Percentiles rank a stretch among this genome's conserved stretches.
Conservation (phyloP, 257 asterid genomes). For the Paulownia fortunei region DNA sequence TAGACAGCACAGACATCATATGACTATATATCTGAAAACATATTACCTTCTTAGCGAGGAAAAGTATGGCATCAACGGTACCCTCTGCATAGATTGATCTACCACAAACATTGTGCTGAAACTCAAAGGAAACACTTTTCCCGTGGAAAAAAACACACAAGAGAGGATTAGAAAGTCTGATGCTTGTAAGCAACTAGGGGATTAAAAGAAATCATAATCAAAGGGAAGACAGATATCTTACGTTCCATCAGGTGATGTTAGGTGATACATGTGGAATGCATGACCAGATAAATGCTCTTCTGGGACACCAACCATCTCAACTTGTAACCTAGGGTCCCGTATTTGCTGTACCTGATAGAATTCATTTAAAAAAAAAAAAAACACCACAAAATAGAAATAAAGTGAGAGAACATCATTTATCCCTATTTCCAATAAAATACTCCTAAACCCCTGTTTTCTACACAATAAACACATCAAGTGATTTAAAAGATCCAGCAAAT, state of each 20-base stretch:
- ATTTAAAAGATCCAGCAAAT: slow-evolving; percentile 5
- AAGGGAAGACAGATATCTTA: slow-evolving; percentile 40
- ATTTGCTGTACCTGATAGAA: slow-evolving; percentile 65
- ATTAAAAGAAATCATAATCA: neutral
- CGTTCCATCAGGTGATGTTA: slow-evolving; percentile 91
- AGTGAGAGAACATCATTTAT: neutral
- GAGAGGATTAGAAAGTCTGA: slow-evolving; percentile 19
- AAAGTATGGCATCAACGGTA: slow-evolving; percentile 90
- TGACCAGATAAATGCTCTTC: slow-evolving; percentile 87
- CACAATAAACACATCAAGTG: neutral
- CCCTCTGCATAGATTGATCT: slow-evolving; percentile 99
- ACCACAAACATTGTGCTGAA: slow-evolving; percentile 97
- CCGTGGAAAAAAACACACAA: slow-evolving; percentile 23
- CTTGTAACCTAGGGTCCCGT: slow-evolving; percentile 81
- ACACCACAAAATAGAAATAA: neutral
- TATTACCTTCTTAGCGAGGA: slow-evolving; percentile 85
- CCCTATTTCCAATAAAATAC: neutral
- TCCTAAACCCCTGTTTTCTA: neutral
- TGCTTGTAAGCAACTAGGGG: slow-evolving; percentile 12
- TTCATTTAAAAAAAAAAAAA: slow-evolving; percentile 10
- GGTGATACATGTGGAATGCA: slow-evolving; percentile 92
- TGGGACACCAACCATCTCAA: slow-evolving; percentile 93
- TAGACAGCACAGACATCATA: neutral
- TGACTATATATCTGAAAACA: neutral
- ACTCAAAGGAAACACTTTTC: slow-evolving; percentile 84